Conservation (phyloP, 495 filamentous ascomycete genomes). For the Daldinia caldariorum region DNA sequence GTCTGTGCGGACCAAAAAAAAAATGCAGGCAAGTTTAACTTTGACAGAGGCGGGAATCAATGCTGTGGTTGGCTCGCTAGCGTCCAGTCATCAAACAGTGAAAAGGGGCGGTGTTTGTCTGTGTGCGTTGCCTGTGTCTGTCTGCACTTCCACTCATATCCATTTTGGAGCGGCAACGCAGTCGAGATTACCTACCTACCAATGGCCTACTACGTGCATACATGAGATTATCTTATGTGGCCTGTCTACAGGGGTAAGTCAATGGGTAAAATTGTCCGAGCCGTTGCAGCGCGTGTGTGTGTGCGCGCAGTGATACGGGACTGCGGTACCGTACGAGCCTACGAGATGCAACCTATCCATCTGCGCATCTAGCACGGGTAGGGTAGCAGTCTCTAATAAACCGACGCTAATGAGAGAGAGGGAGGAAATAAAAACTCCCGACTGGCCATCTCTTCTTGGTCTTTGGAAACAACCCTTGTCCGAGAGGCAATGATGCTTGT, state of each 20-base stretch:
- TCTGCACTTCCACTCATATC: neutral
- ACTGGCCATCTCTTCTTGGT: conserved; percentile 24
- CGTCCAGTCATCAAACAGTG: conserved; percentile 26
- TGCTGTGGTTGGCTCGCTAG: conserved; percentile 40
- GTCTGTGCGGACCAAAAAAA: conserved; percentile 12
- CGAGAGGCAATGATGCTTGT: conserved; percentile 28
- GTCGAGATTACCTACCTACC: conserved; percentile 42
- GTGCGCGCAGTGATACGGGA: conserved; percentile 36
- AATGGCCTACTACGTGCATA: conserved; percentile 24
- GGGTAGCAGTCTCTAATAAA: conserved; percentile 36
- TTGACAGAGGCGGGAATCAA: conserved; percentile 30
- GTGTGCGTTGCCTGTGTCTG: conserved; percentile 10
- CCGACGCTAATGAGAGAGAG: conserved; percentile 32
- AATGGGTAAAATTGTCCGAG: conserved; percentile 47
- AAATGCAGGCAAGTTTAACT: conserved; percentile 30
- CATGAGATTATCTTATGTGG: conserved; percentile 42
- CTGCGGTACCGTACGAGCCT: conserved; percentile 38
- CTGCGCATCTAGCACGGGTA: conserved; percentile 30
- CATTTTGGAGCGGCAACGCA: conserved; percentile 27
- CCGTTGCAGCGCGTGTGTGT: conserved; percentile 43
- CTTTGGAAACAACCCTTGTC: conserved; percentile 19
- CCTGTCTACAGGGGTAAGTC: conserved; percentile 31
- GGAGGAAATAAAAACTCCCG: conserved; percentile 38
- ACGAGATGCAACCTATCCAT: conserved; percentile 23
- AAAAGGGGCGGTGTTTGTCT: too few species aligned